These are phyloP conservation scores for Caloboletus inedulis DNA, from an alignment of 1,284 basidiomycete species.

Conservation along the genomic window DNA sequence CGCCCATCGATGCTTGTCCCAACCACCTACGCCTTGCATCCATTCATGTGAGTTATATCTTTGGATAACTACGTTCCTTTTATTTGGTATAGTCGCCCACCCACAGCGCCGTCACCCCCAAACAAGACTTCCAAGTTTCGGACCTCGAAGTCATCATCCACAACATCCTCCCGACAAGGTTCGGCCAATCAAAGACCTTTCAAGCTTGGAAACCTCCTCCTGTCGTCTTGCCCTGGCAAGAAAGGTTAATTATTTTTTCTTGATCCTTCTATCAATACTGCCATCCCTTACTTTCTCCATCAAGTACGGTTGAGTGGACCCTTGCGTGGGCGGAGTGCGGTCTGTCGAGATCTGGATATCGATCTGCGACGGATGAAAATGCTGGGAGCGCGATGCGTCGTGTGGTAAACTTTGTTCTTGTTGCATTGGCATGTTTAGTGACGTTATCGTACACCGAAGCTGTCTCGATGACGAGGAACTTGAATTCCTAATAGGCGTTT, in stretches of 20 bases:
- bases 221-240: constrained; percentile 96
- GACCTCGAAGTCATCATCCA: constrained; percentile 5
- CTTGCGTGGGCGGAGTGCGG: constrained; percentile 75
- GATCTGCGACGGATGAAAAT: constrained; percentile 79
- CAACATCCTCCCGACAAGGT: constrained; percentile 1
- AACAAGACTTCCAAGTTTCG: constrained; percentile 19
- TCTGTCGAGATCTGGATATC: constrained; percentile 77
- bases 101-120: constrained; percentile 18
- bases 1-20: constrained; percentile 14
- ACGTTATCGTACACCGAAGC: constrained; percentile 36
- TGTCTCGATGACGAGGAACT: constrained; percentile 90
- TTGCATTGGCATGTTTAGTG: background rate
- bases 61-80: background rate
- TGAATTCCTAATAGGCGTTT: constrained; percentile 69
- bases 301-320: constrained; percentile 81
- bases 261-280: background rate
- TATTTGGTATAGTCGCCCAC: constrained; percentile 16
- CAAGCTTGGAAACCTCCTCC: constrained; percentile 79
- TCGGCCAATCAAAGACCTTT: constrained; percentile 18
- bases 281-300: background rate
- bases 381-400: constrained; percentile 75
- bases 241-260: constrained; percentile 52
- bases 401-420: constrained; percentile 55
- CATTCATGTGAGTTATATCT: constrained; percentile 18
- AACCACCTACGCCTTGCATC: constrained; percentile 18